Evolutionary conservation across 148 eudicot genomes (phyloP), one percentile per base, ranked within the genome.

Genomic region (Fagopyrum tataricum): DNA sequence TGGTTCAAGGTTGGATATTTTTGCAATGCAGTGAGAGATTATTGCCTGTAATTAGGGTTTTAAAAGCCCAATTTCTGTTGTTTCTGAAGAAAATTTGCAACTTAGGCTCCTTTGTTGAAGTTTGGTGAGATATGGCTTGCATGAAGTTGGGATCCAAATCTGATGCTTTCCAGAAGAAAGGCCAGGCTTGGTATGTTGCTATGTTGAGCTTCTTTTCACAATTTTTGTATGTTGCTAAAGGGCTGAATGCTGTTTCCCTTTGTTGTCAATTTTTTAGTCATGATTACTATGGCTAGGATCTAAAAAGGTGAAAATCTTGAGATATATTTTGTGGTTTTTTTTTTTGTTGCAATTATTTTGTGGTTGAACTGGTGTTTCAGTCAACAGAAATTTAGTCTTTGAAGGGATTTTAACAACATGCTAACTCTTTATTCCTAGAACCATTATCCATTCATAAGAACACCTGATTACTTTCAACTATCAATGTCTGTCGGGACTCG

Each of bases 141-240:
- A 82, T 90, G 91, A 93, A 90, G 86, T 62, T 93, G 78, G 98
- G 98, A 81, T 91, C 95, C 43, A 91, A 91, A 77, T 81, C 75
- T 75, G 98, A 91, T 85, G 97, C 91, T 46, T 93, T 93, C 75
- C 97, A 84, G 76, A 86, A 88, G 76, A 78, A 88, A 82, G 98
- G 97, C 56, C 97, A 93, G 77, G 92, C 98, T 70, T 93, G 98
- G 97, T 93, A 86, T 74, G 82, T 39, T 73, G 23, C 59, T 43
- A 20, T 42, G 31, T 44, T 46, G 48, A 46, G 44, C 52, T 43
- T 46, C 21, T 44, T n/a, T 43, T 37, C 42, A 13, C 41, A 31
- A 31, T 62, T 31, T 62, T 42, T 62, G 68, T 13, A 62, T 31
- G 26, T 31, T 62, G 68, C 21, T 20, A 58, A 21, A 23, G 68